These are phyloP conservation scores for Suillus brevipes DNA, from an alignment of 768 basidiomycete species.

Conservation along the genomic window DNA sequence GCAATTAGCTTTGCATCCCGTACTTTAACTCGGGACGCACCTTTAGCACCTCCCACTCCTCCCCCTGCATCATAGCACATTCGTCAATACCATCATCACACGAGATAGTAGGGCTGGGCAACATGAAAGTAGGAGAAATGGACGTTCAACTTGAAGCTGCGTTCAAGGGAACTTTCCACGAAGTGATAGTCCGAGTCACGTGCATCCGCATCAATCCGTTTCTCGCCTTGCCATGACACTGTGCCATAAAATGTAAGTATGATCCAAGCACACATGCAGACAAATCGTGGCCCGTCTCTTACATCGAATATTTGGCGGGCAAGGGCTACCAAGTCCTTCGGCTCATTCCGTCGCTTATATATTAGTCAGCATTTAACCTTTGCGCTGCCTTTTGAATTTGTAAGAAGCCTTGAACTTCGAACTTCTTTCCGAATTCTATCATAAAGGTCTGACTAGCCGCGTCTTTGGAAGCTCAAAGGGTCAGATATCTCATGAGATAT, in stretches of 20 bases:
- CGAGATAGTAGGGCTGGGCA: not conserved
- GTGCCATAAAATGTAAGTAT: too few species aligned
- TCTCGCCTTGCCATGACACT: not conserved
- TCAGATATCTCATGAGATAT: too few species aligned
- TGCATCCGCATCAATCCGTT: slow-evolving; percentile 66
- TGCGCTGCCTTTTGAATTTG: too few species aligned
- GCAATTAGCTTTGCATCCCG: slow-evolving; percentile 4
- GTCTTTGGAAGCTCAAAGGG: too few species aligned
- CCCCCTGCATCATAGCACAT: slow-evolving; percentile 35
- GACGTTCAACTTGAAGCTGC: not conserved
- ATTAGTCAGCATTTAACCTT: not conserved
- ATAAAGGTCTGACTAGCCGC: not conserved
- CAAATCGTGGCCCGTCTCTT: too few species aligned
- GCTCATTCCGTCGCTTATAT: too few species aligned
- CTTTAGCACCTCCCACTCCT: slow-evolving; percentile 66
- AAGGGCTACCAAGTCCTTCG: too few species aligned
- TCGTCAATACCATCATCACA: not conserved
- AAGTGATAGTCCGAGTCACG: slow-evolving; percentile 75
- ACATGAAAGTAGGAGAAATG: not conserved
- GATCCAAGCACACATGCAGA: too few species aligned
- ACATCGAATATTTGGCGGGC: too few species aligned
- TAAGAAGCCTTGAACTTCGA: too few species aligned
- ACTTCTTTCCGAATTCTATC: not conserved
- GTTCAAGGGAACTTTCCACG: not conserved
- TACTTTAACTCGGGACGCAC: slow-evolving; percentile 33